Base-by-base conservation (phyloP, 2,329 filamentous ascomycete genomes). In the Aspergillus intermedius region DNA sequence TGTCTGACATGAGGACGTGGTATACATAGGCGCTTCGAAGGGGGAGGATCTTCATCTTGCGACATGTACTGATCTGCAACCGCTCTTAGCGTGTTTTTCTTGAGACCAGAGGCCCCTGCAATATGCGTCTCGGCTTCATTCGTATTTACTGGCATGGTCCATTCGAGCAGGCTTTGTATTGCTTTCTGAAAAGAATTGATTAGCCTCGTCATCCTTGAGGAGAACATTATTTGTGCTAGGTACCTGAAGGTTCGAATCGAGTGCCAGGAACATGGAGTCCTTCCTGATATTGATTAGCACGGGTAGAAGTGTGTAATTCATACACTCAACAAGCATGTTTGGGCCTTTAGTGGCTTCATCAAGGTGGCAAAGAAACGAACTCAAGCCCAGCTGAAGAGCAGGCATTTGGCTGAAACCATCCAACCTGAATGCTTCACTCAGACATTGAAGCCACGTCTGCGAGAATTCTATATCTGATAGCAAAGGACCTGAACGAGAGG, bases 11-110 rank as follows among this genome's bases (percentile, higher is more conserved):
- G 17, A 68, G 66, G 40, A 7, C 49, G 59, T n/a, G 62, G 60
- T 13, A 71, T 50, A 30, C 68, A 66, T 8, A 59, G 51, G 17
- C 66, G 62, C 50, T 72, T 72, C n/a, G 62, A 52, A 21, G 64
- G 55, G 45, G 64, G 55, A 17, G 34, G 56, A 43, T 58, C 52
- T 45, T 55, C 55, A 25, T 55, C 52, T 39, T 47, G 49, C 42
- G 54, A 56, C 13, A 22, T 34, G 35, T 40, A 34, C 23, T 50
- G 50, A 32, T 5, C 37, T 19, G 37, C 17, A 19, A 40, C 6
- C 17, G 37, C 15, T 10, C 19, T 19, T 13, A 19, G 42, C n/a
- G 19, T 37, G 22, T 39, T 8, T 39, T 22, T 35, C 12, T 54
- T 46, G n/a, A 23, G 13, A n/a, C 34, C 17, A 23, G 34, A 15